phyloP scores from a whole-genome alignment of 768 basidiomycete genomes.

The Amanita pallidorosea region DNA sequence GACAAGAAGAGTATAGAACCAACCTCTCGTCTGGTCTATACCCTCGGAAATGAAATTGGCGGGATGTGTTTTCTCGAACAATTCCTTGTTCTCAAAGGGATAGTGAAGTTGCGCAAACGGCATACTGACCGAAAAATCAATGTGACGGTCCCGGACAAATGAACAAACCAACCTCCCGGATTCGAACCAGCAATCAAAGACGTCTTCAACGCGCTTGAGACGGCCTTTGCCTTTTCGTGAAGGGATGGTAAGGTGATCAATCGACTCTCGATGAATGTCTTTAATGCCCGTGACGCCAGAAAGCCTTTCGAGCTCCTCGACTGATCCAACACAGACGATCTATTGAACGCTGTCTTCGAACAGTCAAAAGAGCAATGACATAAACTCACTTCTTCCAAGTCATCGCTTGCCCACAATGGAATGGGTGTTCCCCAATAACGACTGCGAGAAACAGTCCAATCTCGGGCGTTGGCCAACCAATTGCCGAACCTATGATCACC shows the following conservation, averaged over 20 bases:
- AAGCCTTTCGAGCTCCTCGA: slow-evolving; percentile 76
- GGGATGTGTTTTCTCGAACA: slow-evolving; percentile 79
- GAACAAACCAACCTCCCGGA: slow-evolving; percentile 71
- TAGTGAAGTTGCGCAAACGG: slow-evolving; percentile 96
- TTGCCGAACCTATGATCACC: slow-evolving; percentile 92
- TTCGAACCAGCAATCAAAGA: slow-evolving; percentile 99
- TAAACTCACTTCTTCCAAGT: slow-evolving; percentile 66
- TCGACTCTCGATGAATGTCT: slow-evolving; percentile 89
- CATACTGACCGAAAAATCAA: slow-evolving; percentile 51
- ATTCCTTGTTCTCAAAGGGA: slow-evolving; percentile 93
- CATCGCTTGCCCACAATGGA: slow-evolving; percentile 92
- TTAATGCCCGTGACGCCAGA: slow-evolving; percentile 78
- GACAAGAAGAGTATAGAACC: slow-evolving; percentile 98
- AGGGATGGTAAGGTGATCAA: slow-evolving; percentile 95
- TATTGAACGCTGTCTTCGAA: slow-evolving; percentile 16
- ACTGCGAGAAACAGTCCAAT: slow-evolving; percentile 99
- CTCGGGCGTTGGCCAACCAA: slow-evolving; percentile 96
- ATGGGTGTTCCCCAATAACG: slow-evolving; percentile 99
- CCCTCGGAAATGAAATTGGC: slow-evolving; percentile 98
- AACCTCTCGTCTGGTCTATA: slow-evolving; percentile 97
- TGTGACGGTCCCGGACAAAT: background rate
- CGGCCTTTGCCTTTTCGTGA: slow-evolving; percentile 79
- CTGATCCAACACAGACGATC: slow-evolving; percentile 81
- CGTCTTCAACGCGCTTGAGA: slow-evolving; percentile 88
- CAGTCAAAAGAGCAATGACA: background rate